Base-by-base conservation (phyloP, 345 rosid genomes). In the Euphorbia peplus region DNA sequence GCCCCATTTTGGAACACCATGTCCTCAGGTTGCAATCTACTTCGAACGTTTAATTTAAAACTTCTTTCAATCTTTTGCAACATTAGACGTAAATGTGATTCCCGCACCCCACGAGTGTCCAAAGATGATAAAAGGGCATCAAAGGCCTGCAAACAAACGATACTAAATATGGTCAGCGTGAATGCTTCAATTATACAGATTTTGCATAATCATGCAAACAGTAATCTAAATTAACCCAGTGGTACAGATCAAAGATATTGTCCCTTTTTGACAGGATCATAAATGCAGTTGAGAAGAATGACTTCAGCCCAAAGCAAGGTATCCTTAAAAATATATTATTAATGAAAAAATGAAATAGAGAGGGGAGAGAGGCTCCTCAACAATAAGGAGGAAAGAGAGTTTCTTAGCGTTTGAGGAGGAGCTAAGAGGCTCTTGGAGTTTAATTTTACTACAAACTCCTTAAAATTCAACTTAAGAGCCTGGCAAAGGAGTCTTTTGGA, bases 51-150 rank as follows among this genome's bases (percentile, higher is more conserved):
- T 62, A 82, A 89, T 84, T 89, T 92, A 78, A 92, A 95, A 74
- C 88, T 76, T 22, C 76, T 77, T 77, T 95, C 95, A 47, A 92
- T 79, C 83, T 89, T 89, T 76, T 80, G 92, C 79, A 92, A 66
- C 97, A 95, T 92, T 80, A 95, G 70, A 67, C 90, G 83, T 82
- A 95, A 81, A 84, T 92, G 98, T 50, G 99, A 92, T 71, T 95
- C 99, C 76, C 99, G 86, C 63, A 89, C 73, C 73, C 99, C 99
- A 22, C 98, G 98, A 66, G 78, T 69, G 76, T 92, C 98, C 81
- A 95, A 75, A 62, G 97, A 92, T 58, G 85, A 81, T 72, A 86
- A 73, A 42, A 95, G 88, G 63, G 87, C 82, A 84, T 95, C 97
- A 58, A 95, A 92, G 42, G 90, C 98, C 99, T 95, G 76, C 74